Conservation (phyloP, 129 eudicot genomes). For the Chrysanthemum makinoi region DNA sequence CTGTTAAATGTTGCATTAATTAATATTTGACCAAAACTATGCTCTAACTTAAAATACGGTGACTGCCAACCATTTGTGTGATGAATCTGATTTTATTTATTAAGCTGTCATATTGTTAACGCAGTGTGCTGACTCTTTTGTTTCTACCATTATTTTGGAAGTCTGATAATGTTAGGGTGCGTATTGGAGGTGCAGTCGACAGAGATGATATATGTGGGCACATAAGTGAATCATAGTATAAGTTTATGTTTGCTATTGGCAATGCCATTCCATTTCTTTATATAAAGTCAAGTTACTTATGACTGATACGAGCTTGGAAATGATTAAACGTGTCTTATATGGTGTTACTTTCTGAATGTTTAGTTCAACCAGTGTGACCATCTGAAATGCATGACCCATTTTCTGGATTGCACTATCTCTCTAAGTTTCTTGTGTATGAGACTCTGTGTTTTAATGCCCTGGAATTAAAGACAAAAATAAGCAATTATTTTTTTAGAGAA, state of each 20-base stretch:
- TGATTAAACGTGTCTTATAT: too few species aligned
- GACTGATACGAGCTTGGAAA: too few species aligned
- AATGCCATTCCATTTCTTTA: background rate
- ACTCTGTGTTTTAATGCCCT: background rate
- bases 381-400: slow-evolving; percentile 6
- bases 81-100: background rate
- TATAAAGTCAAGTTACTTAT: too few species aligned
- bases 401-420: background rate
- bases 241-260: background rate
- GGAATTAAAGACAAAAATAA: background rate
- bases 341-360: slow-evolving; percentile 2
- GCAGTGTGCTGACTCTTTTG: background rate
- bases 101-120: background rate
- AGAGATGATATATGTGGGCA: background rate
- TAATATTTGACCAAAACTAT: background rate
- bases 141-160: slow-evolving; percentile 16
- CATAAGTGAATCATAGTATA: background rate
- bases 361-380: background rate
- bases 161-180: slow-evolving; percentile 18
- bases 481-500: background rate
- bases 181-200: slow-evolving; percentile 8
- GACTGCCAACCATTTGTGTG: background rate
- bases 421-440: background rate
- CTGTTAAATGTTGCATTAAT: background rate
- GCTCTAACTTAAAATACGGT: background rate